phyloP scores from a whole-genome alignment of 2,329 filamentous ascomycete species.

The Claviceps monticola region DNA sequence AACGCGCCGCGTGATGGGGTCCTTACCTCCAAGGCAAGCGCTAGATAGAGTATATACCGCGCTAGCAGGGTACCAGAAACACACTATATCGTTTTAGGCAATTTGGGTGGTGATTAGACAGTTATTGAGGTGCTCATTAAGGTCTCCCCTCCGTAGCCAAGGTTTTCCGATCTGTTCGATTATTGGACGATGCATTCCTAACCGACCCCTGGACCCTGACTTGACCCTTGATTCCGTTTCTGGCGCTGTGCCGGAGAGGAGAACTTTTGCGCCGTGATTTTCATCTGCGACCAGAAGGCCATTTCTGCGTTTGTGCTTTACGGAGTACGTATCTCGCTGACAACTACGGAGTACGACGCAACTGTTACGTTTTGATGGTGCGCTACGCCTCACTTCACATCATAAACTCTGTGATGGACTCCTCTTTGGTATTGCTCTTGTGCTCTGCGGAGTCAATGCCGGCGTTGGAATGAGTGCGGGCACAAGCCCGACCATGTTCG shows the following conservation, averaged over 20 bases:
- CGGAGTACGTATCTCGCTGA: neutral
- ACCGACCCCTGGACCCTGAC: constrained; percentile 10
- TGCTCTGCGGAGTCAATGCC: neutral
- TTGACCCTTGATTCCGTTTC: constrained; percentile 14
- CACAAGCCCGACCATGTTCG: neutral
- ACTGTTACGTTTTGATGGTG: neutral
- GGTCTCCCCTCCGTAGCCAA: no score
- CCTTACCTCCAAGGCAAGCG: no score
- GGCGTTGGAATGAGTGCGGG: neutral
- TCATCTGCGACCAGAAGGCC: neutral
- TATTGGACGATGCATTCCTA: constrained; percentile 16
- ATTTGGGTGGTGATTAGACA: no score
- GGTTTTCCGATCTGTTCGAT: constrained; percentile 20
- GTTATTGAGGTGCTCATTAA: no score
- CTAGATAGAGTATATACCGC: no score
- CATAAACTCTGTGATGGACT: neutral
- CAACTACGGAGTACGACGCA: neutral
- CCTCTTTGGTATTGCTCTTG: neutral
- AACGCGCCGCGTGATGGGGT: no score
- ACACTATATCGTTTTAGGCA: no score
- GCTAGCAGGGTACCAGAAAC: no score
- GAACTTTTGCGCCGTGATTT: neutral
- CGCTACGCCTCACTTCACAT: neutral
- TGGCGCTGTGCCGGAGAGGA: neutral
- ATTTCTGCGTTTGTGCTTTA: neutral